A percentile compares a stretch with the other conserved stretches of the same genome.
Conservation (phyloP, 2,329 filamentous ascomycete genomes). For the Diplocarpon mali region DNA sequence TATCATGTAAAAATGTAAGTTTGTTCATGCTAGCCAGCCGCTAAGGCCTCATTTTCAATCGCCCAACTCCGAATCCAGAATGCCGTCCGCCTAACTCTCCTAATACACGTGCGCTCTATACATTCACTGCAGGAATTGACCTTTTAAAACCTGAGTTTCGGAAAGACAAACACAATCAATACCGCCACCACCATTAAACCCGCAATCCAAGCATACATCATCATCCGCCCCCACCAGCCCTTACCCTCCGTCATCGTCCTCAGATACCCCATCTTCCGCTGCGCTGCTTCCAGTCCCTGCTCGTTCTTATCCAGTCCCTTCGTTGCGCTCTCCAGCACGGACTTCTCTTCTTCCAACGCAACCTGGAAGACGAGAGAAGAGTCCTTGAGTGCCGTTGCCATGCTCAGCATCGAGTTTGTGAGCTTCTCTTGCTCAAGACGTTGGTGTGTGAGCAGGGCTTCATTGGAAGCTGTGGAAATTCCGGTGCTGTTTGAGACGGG, state of each 20-base stretch:
- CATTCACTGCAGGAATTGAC: not conserved
- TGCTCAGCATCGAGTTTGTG: constrained; percentile 67
- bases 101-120: not conserved
- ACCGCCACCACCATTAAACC: constrained; percentile 70
- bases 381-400: constrained; percentile 68
- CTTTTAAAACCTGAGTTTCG: constrained; percentile 70
- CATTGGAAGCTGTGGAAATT: constrained; percentile 43
- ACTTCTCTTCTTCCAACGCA: constrained; percentile 61
- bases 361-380: constrained; percentile 62
- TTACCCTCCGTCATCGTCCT: constrained; percentile 75
- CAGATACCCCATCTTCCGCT: constrained; percentile 65
- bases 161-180: constrained; percentile 72
- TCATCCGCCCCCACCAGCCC: constrained; percentile 75
- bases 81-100: not conserved
- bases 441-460: constrained; percentile 65
- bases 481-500: constrained; percentile 19
- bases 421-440: constrained; percentile 74
- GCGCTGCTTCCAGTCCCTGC: constrained; percentile 63
- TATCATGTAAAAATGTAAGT: not conserved
- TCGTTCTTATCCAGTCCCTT: constrained; percentile 70
- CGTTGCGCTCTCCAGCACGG: constrained; percentile 58
- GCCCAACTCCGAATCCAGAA: not conserved
- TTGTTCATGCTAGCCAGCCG: not conserved
- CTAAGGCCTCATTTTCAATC: not conserved
- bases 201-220: constrained; percentile 76